Evolutionary conservation across 768 basidiomycete species (phyloP).

Genomic region (Agrocybe pediades): DNA sequence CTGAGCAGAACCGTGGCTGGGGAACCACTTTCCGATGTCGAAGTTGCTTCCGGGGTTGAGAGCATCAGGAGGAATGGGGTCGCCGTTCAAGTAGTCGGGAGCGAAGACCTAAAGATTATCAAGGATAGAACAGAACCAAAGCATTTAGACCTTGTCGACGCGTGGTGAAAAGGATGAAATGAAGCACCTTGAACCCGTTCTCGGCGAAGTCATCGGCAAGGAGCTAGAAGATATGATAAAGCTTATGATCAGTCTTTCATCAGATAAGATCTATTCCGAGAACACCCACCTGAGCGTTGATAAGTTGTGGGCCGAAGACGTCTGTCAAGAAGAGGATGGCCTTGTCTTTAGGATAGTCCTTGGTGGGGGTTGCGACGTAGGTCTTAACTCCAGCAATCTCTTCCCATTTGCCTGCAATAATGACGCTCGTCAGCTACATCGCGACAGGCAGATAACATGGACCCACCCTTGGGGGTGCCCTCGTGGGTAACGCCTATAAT

Average conservation of each 20-base stretch:
- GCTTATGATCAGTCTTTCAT: neutral
- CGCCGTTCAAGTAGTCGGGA: constrained; percentile 45
- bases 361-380: constrained; percentile 56
- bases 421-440: neutral
- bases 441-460: neutral
- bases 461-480: constrained; percentile 44
- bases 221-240: constrained; percentile 26
- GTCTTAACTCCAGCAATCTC: constrained; percentile 46
- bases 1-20: constrained; percentile 35
- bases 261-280: neutral
- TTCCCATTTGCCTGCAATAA: constrained; percentile 44
- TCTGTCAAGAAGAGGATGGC: constrained; percentile 57
- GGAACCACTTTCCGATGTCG: constrained; percentile 45
- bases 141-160: neutral
- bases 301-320: constrained; percentile 48
- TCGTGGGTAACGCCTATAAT: constrained; percentile 50
- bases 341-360: constrained; percentile 55
- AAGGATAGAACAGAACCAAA: neutral
- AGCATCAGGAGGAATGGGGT: constrained; percentile 38
- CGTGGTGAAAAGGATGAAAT: too few species aligned
- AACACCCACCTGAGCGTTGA: constrained; percentile 45
- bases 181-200: constrained; percentile 44
- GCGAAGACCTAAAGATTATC: constrained; percentile 35
- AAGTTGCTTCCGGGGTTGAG: constrained; percentile 34
- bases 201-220: constrained; percentile 43